Evolutionary conservation across 345 rosid species (phyloP), one percentile per base, ranked within the genome.

Genomic region (Gossypium ekmanianum): DNA sequence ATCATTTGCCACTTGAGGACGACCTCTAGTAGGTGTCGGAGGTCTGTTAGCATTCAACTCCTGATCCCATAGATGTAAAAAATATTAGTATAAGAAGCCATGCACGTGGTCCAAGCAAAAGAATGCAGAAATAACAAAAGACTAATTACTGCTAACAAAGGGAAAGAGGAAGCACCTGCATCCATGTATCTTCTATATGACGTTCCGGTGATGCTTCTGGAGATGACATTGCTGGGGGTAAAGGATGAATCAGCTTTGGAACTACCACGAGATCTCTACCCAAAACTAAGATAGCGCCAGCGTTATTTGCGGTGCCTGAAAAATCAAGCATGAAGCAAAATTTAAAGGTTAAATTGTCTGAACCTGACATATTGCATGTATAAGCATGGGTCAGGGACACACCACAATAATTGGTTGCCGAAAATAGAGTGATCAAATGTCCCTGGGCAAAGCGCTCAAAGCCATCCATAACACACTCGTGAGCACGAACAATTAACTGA

Each of bases 401-500:
- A 93, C 99, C 99, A 8, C 98, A 95, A 75, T 95, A 95, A 76
- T 95, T 95, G 74, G 99, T 95, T 27, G 98, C 97, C 0, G 99
- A 95, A 82, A 95, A 95, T 82, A 95, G 92, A 0, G 99, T 95
- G 68, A 95, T 95, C 52, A 95, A 86, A 82, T 95, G 99, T 72
- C 98, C 99, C 61, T 95, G 97, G 0, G 98, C 99, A 47, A 95
- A 93, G 26, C 98, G 98, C 87, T 93, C 98, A 77, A 95, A 95
- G 55, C 99, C 99, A 61, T 95, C 99, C 99, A 95, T 95, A 76
- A 95, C 99, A 29, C 98, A 95, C 83, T 95, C 99, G 63, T 95
- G 98, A 52, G 98, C 99, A 72, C 98, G 96, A 39, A 95, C 97
- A 80, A 95, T 95, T 82, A 95, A 81, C 82, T 95, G 97, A 70